These are phyloP conservation scores for Penicillium oxalicum DNA, from an alignment of 2,329 filamentous ascomycete genomes.

Conservation along the genomic window DNA sequence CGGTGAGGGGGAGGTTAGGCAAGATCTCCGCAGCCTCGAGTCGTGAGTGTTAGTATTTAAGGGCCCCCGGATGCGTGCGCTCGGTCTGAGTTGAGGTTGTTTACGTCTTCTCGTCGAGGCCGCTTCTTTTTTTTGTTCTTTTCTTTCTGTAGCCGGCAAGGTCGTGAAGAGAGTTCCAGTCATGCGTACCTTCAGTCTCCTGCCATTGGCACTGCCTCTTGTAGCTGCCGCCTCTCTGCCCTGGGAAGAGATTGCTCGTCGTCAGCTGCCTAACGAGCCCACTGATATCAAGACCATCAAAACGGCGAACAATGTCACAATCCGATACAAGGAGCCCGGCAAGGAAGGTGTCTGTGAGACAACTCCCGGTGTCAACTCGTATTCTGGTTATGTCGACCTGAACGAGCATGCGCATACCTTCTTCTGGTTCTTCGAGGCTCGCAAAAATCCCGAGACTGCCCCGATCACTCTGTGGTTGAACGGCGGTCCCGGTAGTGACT, in stretches of 20 bases:
- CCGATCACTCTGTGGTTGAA: constrained; percentile 41
- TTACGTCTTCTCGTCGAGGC: not conserved
- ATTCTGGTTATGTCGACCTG: constrained; percentile 52
- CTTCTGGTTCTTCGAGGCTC: constrained; percentile 54
- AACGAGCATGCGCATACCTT: constrained; percentile 46
- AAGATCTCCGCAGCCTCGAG: not conserved
- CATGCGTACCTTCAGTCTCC: constrained; percentile 20
- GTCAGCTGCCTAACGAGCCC: constrained; percentile 34
- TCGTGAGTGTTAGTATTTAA: not conserved
- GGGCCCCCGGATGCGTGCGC: not conserved
- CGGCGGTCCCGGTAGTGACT: constrained; percentile 39
- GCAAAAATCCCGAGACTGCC: constrained; percentile 44
- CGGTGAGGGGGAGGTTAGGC: not conserved
- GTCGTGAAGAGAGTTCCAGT: constrained; percentile 2
- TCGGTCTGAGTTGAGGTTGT: no score
- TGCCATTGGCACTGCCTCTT: constrained; percentile 19
- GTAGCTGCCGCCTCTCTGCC: constrained; percentile 13
- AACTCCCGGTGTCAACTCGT: constrained; percentile 51
- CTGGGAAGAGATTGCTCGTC: constrained; percentile 16
- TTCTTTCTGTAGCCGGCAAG: not conserved
- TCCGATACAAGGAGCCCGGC: constrained; percentile 55
- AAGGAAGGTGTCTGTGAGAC: constrained; percentile 49
- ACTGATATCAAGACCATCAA: constrained; percentile 35
- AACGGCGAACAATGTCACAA: constrained; percentile 43
- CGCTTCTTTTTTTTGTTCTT: not conserved